A percentile compares a stretch with the other conserved stretches of the same genome.
Conservation (phyloP, 192 early-diverging fungal genomes). For the Martensiomyces pterosporus region DNA sequence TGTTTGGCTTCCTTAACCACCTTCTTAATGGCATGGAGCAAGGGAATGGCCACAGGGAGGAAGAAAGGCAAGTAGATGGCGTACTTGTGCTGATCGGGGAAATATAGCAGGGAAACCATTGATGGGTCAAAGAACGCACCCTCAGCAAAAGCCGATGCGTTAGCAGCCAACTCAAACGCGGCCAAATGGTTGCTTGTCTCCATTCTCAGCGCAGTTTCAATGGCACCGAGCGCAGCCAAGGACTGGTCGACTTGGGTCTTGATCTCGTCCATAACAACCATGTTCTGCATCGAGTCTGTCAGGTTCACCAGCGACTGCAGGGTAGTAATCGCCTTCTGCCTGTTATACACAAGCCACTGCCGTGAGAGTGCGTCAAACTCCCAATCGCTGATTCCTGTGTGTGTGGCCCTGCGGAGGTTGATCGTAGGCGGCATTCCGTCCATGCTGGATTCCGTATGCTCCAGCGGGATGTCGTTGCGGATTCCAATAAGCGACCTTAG, state of each 20-base stretch:
- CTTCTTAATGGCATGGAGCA: constrained; percentile 55
- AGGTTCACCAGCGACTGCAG: constrained; percentile 76
- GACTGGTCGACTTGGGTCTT: constrained; percentile 58
- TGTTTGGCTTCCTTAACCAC: constrained; percentile 1
- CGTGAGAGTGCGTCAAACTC: constrained; percentile 78
- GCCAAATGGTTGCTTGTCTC: constrained; percentile 14
- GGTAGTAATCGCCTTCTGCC: constrained; percentile 68
- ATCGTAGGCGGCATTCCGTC: constrained; percentile 10
- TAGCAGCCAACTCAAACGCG: constrained; percentile 58
- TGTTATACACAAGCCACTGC: constrained; percentile 64
- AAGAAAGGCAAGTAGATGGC: constrained; percentile 97
- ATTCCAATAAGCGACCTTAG: constrained; percentile 82
- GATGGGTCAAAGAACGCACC: constrained; percentile 95
- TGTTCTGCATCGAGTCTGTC: constrained; percentile 75
- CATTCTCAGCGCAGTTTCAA: constrained; percentile 38
- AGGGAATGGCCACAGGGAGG: constrained; percentile 75
- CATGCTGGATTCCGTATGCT: neutral
- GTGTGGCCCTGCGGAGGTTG: constrained; percentile 37
- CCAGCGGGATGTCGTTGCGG: constrained; percentile 41
- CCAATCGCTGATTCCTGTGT: constrained; percentile 71
- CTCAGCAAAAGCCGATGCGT: constrained; percentile 69
- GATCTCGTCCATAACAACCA: constrained; percentile 91
- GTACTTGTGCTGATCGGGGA: constrained; percentile 97
- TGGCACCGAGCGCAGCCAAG: constrained; percentile 27
- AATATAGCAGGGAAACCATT: constrained; percentile 97